Conservation (phyloP, 108 stramenopile genomes). For the Skeletonema tropicum region DNA sequence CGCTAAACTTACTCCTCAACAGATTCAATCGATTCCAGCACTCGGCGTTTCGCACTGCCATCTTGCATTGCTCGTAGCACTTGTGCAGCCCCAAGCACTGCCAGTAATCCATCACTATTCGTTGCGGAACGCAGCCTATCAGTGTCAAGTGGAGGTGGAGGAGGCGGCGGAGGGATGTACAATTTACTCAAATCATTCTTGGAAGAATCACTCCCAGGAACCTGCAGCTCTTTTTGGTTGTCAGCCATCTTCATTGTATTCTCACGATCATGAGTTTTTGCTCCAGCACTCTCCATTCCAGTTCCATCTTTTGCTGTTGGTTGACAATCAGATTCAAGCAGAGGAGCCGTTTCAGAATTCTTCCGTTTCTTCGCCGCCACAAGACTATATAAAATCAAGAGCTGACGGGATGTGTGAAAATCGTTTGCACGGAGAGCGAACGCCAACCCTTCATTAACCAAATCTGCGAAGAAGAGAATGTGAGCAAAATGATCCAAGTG, state of each 20-base stretch:
- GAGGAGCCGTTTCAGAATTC: conserved; percentile 14
- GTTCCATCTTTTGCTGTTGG: background rate
- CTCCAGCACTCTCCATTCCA: background rate
- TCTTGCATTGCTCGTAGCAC: conserved; percentile 85
- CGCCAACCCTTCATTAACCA: conserved; percentile 89
- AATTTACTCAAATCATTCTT: conserved; percentile 18
- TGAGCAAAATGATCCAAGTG: too few relatives aligned
- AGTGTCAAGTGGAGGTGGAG: conserved; percentile 91
- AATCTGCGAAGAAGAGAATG: conserved; percentile 31
- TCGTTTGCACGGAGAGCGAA: conserved; percentile 81
- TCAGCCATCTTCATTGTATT: background rate
- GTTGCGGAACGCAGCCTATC: conserved; percentile 87
- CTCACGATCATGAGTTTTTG: conserved; percentile 14
- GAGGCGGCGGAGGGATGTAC: conserved; percentile 56
- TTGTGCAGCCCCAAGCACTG: conserved; percentile 86
- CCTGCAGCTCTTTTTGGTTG: background rate
- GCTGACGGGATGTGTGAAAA: conserved; percentile 84
- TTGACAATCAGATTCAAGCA: conserved; percentile 23
- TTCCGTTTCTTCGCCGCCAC: conserved; percentile 71
- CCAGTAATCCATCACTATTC: conserved; percentile 87
- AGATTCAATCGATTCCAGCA: conserved; percentile 69
- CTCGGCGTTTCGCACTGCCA: conserved; percentile 73
- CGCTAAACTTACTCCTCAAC: conserved; percentile 78
- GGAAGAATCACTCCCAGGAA: background rate
- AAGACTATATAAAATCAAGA: conserved; percentile 84